Conservation (phyloP, 2,329 filamentous ascomycete species). For the Ceratocystis smalleyi region DNA sequence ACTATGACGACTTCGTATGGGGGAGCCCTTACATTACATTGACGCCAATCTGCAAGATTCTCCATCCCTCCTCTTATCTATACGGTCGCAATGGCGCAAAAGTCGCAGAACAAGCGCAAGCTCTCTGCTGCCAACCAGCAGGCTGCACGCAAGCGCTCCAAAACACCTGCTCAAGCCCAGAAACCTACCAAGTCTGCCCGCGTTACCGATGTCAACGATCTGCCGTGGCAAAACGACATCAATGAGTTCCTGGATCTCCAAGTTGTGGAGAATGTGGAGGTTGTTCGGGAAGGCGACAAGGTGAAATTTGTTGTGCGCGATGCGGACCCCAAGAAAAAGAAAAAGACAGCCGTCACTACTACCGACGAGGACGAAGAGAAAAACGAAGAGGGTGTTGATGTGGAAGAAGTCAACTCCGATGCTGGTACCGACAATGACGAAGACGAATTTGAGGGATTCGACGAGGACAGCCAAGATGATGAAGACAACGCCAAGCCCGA, state of each 20-base stretch:
- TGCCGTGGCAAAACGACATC: conserved; percentile 60
- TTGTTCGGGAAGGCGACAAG: conserved; percentile 50
- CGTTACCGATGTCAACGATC: conserved; percentile 30
- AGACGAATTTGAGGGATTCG: conserved; percentile 52
- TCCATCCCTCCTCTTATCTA: too few species aligned
- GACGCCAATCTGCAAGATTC: background rate
- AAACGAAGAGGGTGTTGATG: conserved; percentile 43
- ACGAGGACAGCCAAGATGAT: conserved; percentile 30
- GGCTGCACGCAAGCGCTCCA: conserved; percentile 9
- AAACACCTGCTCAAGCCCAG: conserved; percentile 15
- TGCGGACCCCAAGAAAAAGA: conserved; percentile 15
- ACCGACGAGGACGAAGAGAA: conserved; percentile 33
- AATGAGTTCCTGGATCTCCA: conserved; percentile 87
- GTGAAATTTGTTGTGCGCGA: conserved; percentile 38
- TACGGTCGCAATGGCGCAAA: background rate
- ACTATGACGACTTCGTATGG: background rate
- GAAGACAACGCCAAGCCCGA: conserved; percentile 22
- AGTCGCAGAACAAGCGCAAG: conserved; percentile 11
- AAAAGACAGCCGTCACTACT: conserved; percentile 10
- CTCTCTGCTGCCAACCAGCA: background rate
- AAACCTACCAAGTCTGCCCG: conserved; percentile 21
- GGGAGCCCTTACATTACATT: too few species aligned
- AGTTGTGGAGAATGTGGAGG: conserved; percentile 78
- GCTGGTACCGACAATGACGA: conserved; percentile 25
- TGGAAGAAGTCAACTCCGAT: conserved; percentile 15